Base-by-base conservation (phyloP, 768 basidiomycete genomes). In the Pholiota molesta region DNA sequence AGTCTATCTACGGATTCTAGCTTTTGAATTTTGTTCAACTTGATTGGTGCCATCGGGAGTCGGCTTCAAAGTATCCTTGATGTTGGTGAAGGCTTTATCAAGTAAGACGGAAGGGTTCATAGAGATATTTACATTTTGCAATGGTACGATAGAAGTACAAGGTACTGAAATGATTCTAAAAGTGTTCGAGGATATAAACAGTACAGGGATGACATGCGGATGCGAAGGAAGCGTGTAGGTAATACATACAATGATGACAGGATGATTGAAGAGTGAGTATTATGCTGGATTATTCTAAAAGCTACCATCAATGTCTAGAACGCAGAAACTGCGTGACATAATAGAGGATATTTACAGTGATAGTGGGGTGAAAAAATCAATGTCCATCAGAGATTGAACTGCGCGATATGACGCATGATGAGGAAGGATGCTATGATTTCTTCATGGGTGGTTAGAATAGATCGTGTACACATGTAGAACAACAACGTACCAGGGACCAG, bases 371-470 rank as follows among this genome's bases (percentile, higher is more conserved):
- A 37, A 37, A 16, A 16, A 37, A 0, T 3, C 9, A 59, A 10
- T 39, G n/a, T 19, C 29, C 47, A 57, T 69, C 62, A 73, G 17
- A 85, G 74, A 59, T 81, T 79, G 62, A 82, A 75, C 66, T 83
- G 79, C 14, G 80, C 81, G 52, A 87, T 85, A 67, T 87, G 81
- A 3, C 86, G 83, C 86, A 88, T 87, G 69, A 88, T 86, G 31
- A 79, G 82, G 67, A 87, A 73, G 23, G 85, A 83, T 9, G 85
- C 81, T 6, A 88, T 73, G 52, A 88, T 75, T 68, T 88, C 86
- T 88, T 23, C 14, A 21, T 10, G 67, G 44, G 55, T 45, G 49
- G 52, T 55, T 21, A 52, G 19, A 52, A 62, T 51, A 60, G 47
- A n/a, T 37, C 45, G 33, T 59, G 31, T 42, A 55, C 13, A 23